Evolutionary conservation across 2,329 filamentous ascomycete genomes (phyloP).

Genomic region (Grosmannia serpens): DNA sequence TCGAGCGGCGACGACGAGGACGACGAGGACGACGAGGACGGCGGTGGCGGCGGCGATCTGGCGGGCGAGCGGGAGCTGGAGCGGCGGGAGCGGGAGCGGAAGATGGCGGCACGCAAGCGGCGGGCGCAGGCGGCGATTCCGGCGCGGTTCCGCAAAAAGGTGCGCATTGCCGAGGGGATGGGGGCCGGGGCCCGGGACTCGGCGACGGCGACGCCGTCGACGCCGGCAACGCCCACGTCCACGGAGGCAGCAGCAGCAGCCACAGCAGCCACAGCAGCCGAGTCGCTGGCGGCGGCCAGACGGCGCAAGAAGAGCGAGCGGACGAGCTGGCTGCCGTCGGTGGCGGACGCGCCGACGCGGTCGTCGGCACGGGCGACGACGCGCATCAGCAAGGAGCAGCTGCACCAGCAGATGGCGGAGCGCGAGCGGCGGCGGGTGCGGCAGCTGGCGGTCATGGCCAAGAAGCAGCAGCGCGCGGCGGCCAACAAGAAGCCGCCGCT

Average conservation of each 20-base stretch:
- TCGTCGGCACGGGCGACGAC: slow-evolving; percentile 48
- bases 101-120: slow-evolving; percentile 59
- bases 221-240: slow-evolving; percentile 15
- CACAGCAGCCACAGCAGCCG: slow-evolving; percentile 19
- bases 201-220: slow-evolving; percentile 24
- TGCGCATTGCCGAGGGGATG: slow-evolving; percentile 48
- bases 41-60: slow-evolving; percentile 47
- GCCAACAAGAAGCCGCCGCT: slow-evolving; percentile 67
- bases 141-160: slow-evolving; percentile 60
- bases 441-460: slow-evolving; percentile 57
- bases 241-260: slow-evolving; percentile 20
- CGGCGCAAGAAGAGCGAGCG: slow-evolving; percentile 44
- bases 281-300: not conserved
- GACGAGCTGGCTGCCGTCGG: slow-evolving; percentile 44
- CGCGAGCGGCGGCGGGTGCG: slow-evolving; percentile 59
- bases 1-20: slow-evolving; percentile 77
- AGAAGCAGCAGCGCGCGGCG: slow-evolving; percentile 57
- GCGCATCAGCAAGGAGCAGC: slow-evolving; percentile 46
- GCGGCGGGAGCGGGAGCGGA: slow-evolving; percentile 59
- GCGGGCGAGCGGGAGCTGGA: slow-evolving; percentile 83
- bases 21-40: slow-evolving; percentile 49
- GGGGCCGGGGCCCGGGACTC: no score
- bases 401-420: slow-evolving; percentile 62
- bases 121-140: slow-evolving; percentile 68
- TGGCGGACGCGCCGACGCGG: slow-evolving; percentile 43